phyloP scores from a whole-genome alignment of 2,329 filamentous ascomycete genomes.

The Nemania sp. region DNA sequence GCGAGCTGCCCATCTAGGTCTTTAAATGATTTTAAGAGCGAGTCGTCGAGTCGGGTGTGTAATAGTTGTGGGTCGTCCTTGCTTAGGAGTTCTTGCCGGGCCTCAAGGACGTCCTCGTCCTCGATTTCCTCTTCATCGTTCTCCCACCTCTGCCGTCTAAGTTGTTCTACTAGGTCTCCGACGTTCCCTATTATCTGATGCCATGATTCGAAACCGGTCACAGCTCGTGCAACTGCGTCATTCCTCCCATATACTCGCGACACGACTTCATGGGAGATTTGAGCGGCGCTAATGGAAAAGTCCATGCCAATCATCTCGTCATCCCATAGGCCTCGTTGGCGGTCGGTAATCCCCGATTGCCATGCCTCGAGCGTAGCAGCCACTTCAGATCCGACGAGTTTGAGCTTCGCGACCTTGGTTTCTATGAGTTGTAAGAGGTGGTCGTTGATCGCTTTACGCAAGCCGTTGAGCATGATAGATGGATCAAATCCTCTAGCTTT shows the following conservation, averaged over 20 bases:
- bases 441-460: slow-evolving; percentile 76
- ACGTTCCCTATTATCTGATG: slow-evolving; percentile 77
- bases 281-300: slow-evolving; percentile 71
- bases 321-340: slow-evolving; percentile 74
- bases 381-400: slow-evolving; percentile 73
- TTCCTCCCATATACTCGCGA: slow-evolving; percentile 79
- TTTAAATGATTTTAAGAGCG: slow-evolving; percentile 68
- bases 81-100: slow-evolving; percentile 74
- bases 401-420: slow-evolving; percentile 72
- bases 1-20: slow-evolving; percentile 68
- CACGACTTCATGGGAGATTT: slow-evolving; percentile 77
- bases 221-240: slow-evolving; percentile 71
- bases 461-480: slow-evolving; percentile 73
- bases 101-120: slow-evolving; percentile 77
- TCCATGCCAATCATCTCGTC: slow-evolving; percentile 72
- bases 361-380: slow-evolving; percentile 71
- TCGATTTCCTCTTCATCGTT: slow-evolving; percentile 80
- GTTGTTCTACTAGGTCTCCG: slow-evolving; percentile 70
- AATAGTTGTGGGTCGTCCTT: slow-evolving; percentile 77
- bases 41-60: slow-evolving; percentile 67
- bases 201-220: slow-evolving; percentile 78
- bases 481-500: slow-evolving; percentile 75
- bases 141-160: slow-evolving; percentile 79
- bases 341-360: slow-evolving; percentile 65
- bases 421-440: slow-evolving; percentile 74